These are phyloP conservation scores for Silene vulgaris DNA, from an alignment of 179 eudicot species.

Conservation along the genomic window DNA sequence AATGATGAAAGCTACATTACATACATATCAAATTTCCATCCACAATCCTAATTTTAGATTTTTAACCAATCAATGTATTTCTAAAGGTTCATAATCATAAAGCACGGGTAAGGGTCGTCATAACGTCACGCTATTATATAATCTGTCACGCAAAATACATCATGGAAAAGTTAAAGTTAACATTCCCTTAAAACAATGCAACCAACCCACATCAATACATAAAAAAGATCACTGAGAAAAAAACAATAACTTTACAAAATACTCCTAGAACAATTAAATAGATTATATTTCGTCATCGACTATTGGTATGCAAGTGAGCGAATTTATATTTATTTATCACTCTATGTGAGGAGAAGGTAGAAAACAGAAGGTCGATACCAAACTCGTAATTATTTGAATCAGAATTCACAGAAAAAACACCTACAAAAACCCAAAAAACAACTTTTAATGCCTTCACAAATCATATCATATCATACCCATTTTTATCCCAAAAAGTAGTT, in stretches of 20 bases:
- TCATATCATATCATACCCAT: conserved; percentile 5
- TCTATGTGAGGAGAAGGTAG: too few relatives aligned
- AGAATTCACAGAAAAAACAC: background rate
- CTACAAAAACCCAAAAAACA: background rate
- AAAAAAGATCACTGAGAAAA: too few relatives aligned
- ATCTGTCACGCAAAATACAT: too few relatives aligned
- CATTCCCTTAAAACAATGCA: conserved; percentile 1
- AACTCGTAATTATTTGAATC: too few relatives aligned
- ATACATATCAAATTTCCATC: background rate
- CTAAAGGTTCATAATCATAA: conserved; percentile 14
- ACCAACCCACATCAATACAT: conserved; percentile 3
- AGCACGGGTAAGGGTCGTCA: conserved; percentile 9
- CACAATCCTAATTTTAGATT: background rate
- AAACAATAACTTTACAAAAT: too few relatives aligned
- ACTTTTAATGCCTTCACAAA: background rate
- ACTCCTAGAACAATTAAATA: too few relatives aligned
- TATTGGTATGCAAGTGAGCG: too few relatives aligned
- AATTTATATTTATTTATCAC: too few relatives aligned
- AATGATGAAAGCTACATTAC: conserved; percentile 1
- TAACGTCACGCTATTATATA: too few relatives aligned
- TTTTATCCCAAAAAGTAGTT: background rate
- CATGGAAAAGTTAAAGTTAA: too few relatives aligned
- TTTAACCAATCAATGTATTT: conserved; percentile 20
- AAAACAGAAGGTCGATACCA: too few relatives aligned
- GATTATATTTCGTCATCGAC: too few relatives aligned